These are phyloP conservation scores for Jimgerdemannia flammicorona DNA, from an alignment of 192 early-diverging fungal genomes.

Conservation along the genomic window DNA sequence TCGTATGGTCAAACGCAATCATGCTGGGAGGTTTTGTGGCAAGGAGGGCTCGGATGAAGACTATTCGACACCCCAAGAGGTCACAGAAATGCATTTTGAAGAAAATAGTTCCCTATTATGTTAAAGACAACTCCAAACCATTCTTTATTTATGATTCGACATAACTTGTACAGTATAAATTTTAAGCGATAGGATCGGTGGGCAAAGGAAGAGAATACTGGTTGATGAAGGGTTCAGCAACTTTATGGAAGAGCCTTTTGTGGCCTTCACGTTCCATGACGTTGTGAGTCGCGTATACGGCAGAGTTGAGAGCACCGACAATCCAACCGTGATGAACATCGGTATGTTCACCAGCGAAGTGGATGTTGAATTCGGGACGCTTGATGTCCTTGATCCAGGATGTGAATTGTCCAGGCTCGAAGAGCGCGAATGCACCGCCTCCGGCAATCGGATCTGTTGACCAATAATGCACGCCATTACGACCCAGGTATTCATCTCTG, in stretches of 20 bases:
- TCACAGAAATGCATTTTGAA: no score
- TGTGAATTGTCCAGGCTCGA: background rate
- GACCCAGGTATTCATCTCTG: slow-evolving; percentile 6
- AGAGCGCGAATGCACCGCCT: background rate
- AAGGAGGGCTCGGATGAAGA: no score
- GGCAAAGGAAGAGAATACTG: background rate
- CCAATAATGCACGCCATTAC: background rate
- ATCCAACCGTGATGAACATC: slow-evolving; percentile 33
- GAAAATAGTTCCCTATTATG: no score
- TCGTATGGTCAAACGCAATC: no score
- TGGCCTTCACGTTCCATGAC: background rate
- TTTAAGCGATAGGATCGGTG: no score
- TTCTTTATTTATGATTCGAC: no score
- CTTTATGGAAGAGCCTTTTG: background rate
- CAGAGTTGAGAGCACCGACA: slow-evolving; percentile 22
- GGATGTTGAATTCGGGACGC: slow-evolving; percentile 3
- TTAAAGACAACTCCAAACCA: no score
- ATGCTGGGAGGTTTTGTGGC: no score
- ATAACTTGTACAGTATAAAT: no score
- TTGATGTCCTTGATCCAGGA: background rate
- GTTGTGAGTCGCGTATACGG: background rate
- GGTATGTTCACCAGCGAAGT: slow-evolving; percentile 32
- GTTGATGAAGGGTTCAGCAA: background rate
- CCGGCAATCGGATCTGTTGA: background rate
- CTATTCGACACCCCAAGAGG: no score